Conservation (phyloP, 1,284 basidiomycete species). For the Fomitiporia mediterranea region DNA sequence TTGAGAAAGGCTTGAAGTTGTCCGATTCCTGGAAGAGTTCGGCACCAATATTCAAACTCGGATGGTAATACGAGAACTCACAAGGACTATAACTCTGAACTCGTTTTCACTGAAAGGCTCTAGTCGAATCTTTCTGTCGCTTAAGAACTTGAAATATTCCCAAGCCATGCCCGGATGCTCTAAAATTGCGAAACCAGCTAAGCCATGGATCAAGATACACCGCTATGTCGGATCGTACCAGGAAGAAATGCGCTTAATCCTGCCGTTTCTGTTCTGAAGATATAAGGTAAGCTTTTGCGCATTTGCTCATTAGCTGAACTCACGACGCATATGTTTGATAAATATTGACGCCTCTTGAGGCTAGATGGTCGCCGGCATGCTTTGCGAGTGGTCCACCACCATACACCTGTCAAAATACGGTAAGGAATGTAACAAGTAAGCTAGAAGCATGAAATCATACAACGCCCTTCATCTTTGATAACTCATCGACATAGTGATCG, state of each 20-base stretch:
- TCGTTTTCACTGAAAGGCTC: slow-evolving; percentile 9
- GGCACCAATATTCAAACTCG: neutral
- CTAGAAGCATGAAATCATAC: neutral
- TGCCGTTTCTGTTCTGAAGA: slow-evolving; percentile 11
- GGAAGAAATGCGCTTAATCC: slow-evolving; percentile 5
- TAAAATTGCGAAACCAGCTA: neutral
- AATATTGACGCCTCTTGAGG: slow-evolving; percentile 24
- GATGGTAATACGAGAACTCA: neutral
- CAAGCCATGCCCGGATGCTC: slow-evolving; percentile 11
- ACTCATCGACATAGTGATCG: neutral
- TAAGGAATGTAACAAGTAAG: neutral
- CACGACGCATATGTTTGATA: slow-evolving; percentile 12
- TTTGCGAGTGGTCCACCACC: slow-evolving; percentile 30
- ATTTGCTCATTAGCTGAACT: neutral
- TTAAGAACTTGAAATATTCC: slow-evolving; percentile 13
- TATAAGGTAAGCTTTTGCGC: neutral
- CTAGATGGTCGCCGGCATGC: slow-evolving; percentile 27
- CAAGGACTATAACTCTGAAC: slow-evolving; percentile 7
- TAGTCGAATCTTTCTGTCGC: neutral
- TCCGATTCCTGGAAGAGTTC: slow-evolving; percentile 3
- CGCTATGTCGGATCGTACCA: neutral
- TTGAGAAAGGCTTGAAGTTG: slow-evolving; percentile 13
- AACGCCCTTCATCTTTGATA: slow-evolving; percentile 8
- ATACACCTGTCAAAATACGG: slow-evolving; percentile 25
- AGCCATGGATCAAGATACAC: neutral